Percentiles rank a stretch among this genome's conserved stretches.
Evolutionary conservation across 163 green algal genomes (phyloP).

Genomic region (Trebouxia gelatinosa): DNA sequence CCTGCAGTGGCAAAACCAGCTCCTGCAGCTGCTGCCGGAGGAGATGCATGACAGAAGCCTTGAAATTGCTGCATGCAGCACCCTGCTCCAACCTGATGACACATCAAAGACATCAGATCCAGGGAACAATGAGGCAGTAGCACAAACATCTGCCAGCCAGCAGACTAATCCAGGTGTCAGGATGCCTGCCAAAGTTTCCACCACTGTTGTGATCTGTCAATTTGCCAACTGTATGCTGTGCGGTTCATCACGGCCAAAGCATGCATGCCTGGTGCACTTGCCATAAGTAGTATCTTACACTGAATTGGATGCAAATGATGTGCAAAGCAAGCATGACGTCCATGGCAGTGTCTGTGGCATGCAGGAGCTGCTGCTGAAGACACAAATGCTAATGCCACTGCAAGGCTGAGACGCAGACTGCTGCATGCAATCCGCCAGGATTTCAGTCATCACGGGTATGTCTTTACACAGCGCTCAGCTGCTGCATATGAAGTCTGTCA

Average conservation of each 20-base stretch:
- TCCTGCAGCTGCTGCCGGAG: constrained; percentile 34
- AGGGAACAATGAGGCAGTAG: neutral
- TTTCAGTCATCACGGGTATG: constrained; percentile 1
- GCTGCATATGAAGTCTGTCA: neutral
- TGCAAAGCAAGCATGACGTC: neutral
- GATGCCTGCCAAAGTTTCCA: too few relatives aligned
- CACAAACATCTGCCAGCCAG: neutral
- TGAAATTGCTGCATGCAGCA: neutral
- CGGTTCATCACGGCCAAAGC: too few relatives aligned
- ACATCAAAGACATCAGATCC: neutral
- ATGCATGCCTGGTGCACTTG: neutral
- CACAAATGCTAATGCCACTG: neutral
- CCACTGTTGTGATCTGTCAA: too few relatives aligned
- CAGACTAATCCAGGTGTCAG: neutral
- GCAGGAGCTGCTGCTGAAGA: constrained; percentile 23
- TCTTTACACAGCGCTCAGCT: constrained; percentile 2
- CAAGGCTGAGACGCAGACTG: neutral
- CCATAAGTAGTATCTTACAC: neutral
- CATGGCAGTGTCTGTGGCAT: neutral
- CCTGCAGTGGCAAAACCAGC: constrained; percentile 43
- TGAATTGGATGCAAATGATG: neutral
- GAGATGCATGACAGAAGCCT: neutral
- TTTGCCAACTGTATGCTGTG: too few relatives aligned
- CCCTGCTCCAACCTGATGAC: too few relatives aligned
- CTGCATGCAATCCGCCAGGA: constrained; percentile 17